A percentile compares a stretch with the other conserved stretches of the same genome.
Evolutionary conservation across 208 protist genomes (phyloP).

Genomic region (Leishmania amazonensis): DNA sequence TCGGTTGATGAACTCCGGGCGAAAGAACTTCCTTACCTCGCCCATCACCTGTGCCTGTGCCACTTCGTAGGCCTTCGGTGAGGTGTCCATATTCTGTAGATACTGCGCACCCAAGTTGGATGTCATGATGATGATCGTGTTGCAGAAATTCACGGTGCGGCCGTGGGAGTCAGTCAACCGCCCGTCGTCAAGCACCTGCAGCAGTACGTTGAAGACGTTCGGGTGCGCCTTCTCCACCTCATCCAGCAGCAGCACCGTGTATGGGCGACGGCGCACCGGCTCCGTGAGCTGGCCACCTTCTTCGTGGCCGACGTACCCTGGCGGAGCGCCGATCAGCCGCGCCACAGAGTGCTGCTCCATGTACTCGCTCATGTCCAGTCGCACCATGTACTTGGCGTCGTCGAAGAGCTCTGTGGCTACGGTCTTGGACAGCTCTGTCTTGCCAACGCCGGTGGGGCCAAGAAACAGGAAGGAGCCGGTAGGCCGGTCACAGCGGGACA

Average conservation of each 20-base stretch:
- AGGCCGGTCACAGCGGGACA: slow-evolving; percentile 89
- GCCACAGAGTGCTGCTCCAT: slow-evolving; percentile 97
- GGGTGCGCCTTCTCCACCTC: slow-evolving; percentile 99
- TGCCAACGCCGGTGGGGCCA: slow-evolving; percentile 95
- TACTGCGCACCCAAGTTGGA: slow-evolving; percentile 94
- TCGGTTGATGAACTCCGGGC: slow-evolving; percentile 98
- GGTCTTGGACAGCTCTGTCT: slow-evolving; percentile 97
- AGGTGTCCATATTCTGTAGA: slow-evolving; percentile 59
- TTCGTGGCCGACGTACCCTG: slow-evolving; percentile 99
- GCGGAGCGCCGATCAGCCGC: slow-evolving; percentile 97
- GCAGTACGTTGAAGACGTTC: slow-evolving; percentile 96
- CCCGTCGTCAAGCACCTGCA: slow-evolving; percentile 99
- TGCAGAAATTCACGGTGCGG: slow-evolving; percentile 97
- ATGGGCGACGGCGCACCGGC: slow-evolving; percentile 97
- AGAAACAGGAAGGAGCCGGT: slow-evolving; percentile 97
- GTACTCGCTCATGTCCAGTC: slow-evolving; percentile 99
- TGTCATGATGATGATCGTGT: slow-evolving; percentile 98
- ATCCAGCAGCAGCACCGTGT: slow-evolving; percentile 98
- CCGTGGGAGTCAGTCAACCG: slow-evolving; percentile 98
- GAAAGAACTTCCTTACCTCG: slow-evolving; percentile 89
- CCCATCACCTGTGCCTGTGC: slow-evolving; percentile 86
- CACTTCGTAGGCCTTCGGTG: slow-evolving; percentile 45
- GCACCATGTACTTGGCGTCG: slow-evolving; percentile 95
- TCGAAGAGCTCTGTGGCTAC: slow-evolving; percentile 97
- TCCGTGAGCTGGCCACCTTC: slow-evolving; percentile 99